These are phyloP conservation scores for Arthrobotrys sinensis DNA, from an alignment of 2,329 filamentous ascomycete genomes.

Conservation along the genomic window DNA sequence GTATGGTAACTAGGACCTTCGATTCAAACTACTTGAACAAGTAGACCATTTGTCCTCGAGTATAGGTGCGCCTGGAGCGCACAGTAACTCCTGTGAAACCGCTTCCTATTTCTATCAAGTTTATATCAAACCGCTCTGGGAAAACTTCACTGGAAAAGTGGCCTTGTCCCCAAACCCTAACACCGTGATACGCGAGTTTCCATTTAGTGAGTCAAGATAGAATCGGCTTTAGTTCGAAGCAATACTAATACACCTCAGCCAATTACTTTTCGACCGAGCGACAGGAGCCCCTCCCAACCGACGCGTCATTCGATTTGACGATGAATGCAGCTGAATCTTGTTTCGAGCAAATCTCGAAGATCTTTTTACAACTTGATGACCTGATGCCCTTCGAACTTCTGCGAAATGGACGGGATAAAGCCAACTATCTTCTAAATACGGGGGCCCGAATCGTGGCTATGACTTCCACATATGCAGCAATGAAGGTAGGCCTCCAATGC, in stretches of 20 bases:
- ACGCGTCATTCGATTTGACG: slow-evolving; percentile 76
- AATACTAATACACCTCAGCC: slow-evolving; percentile 68
- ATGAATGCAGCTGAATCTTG: slow-evolving; percentile 86
- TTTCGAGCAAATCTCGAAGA: slow-evolving; percentile 87
- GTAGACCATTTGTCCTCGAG: slow-evolving; percentile 88
- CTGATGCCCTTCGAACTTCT: slow-evolving; percentile 96
- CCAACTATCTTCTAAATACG: slow-evolving; percentile 93
- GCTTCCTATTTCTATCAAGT: slow-evolving; percentile 96
- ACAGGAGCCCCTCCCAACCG: slow-evolving; percentile 83
- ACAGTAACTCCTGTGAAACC: slow-evolving; percentile 95
- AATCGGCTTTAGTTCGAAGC: background rate
- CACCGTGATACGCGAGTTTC: slow-evolving; percentile 28
- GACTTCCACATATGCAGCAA: slow-evolving; percentile 98
- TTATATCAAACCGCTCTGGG: slow-evolving; percentile 90
- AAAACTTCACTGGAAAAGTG: slow-evolving; percentile 79
- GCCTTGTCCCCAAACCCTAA: slow-evolving; percentile 69
- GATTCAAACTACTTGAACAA: slow-evolving; percentile 82
- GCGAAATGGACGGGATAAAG: slow-evolving; percentile 88
- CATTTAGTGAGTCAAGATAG: slow-evolving; percentile 45
- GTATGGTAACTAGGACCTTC: slow-evolving; percentile 76
- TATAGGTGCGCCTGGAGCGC: slow-evolving; percentile 90
- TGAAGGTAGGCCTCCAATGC: slow-evolving; percentile 71
- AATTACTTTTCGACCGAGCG: slow-evolving; percentile 88
- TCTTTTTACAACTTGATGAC: slow-evolving; percentile 93
- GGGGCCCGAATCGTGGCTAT: slow-evolving; percentile 98